phyloP scores from a whole-genome alignment of 371 early-diverging fungal genomes.

The Mortierella polycephala region DNA sequence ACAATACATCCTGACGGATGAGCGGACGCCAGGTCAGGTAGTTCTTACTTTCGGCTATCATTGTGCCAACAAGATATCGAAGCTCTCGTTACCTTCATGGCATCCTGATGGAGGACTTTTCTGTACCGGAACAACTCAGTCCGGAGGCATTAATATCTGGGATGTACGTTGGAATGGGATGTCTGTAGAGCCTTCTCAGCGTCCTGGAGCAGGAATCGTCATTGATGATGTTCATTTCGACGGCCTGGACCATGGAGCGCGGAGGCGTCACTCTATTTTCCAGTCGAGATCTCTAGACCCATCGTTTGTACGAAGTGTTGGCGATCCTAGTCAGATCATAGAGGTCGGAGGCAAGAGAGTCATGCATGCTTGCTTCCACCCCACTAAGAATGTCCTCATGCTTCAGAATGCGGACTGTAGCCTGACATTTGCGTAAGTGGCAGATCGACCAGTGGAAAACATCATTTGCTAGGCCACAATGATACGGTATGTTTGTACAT shows the following conservation, averaged over 20 bases:
- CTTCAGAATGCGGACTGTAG: conserved; percentile 12
- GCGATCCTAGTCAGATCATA: conserved; percentile 32
- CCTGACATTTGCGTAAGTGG: conserved; percentile 33
- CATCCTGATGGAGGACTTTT: conserved; percentile 40
- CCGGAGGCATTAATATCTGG: conserved; percentile 30
- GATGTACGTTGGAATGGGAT: conserved; percentile 42
- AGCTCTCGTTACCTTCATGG: conserved; percentile 31
- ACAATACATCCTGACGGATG: conserved; percentile 27
- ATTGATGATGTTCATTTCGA: conserved; percentile 14
- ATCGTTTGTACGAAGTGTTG: neutral
- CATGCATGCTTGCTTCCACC: conserved; percentile 31
- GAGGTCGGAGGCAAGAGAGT: conserved; percentile 16
- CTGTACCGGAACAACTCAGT: conserved; percentile 6
- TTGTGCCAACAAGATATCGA: neutral
- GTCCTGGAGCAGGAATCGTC: conserved; percentile 26
- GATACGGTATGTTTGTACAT: too few species aligned
- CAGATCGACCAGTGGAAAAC: neutral
- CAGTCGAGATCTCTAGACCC: neutral
- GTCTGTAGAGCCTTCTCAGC: neutral
- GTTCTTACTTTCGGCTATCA: conserved; percentile 12
- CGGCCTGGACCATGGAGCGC: neutral
- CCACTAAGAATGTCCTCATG: conserved; percentile 30
- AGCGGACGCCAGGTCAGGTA: conserved; percentile 7
- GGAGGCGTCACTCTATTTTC: conserved; percentile 15
- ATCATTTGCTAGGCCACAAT: too few species aligned